Conservation (phyloP, 2,329 filamentous ascomycete genomes). For the Sarocladiaceae sp. region DNA sequence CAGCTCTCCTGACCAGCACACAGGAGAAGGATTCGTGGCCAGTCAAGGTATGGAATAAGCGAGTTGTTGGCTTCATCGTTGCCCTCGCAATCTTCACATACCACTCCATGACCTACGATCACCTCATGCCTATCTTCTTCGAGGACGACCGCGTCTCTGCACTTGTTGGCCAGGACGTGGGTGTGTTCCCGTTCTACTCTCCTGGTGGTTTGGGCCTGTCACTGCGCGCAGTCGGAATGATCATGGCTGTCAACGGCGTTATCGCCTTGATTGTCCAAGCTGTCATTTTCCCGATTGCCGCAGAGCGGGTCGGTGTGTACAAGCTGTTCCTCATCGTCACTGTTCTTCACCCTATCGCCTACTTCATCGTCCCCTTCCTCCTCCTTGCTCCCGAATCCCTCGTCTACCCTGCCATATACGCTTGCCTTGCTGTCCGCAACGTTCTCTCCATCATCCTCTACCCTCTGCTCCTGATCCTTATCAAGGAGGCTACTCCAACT, state of each 20-base stretch:
- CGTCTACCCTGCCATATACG: conserved; percentile 55
- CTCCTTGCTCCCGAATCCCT: conserved; percentile 48
- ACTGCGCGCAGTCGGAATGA: conserved; percentile 57
- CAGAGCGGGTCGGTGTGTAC: conserved; percentile 54
- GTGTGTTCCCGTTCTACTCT: conserved; percentile 47
- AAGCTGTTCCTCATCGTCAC: conserved; percentile 55
- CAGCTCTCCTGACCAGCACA: conserved; percentile 28
- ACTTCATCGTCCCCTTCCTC: conserved; percentile 55
- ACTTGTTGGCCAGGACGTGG: conserved; percentile 26
- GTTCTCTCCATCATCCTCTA: conserved; percentile 61
- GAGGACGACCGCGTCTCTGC: conserved; percentile 63
- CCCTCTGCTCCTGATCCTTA: conserved; percentile 60
- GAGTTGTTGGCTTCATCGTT: conserved; percentile 72
- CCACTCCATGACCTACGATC: conserved; percentile 93
- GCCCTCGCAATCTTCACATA: conserved; percentile 89
- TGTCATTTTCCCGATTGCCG: conserved; percentile 57
- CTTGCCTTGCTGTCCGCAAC: conserved; percentile 53
- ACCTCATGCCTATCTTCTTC: conserved; percentile 87
- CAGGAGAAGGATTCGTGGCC: conserved; percentile 28
- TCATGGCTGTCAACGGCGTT: conserved; percentile 54
- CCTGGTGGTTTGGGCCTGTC: conserved; percentile 61
- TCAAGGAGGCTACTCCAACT: conserved; percentile 62
- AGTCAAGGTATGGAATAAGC: conserved; percentile 47
- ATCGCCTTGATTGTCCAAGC: conserved; percentile 58
- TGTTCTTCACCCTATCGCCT: conserved; percentile 57